Evolutionary conservation across 768 basidiomycete species (phyloP).

Genomic region (Leccinum longicurvipes): DNA sequence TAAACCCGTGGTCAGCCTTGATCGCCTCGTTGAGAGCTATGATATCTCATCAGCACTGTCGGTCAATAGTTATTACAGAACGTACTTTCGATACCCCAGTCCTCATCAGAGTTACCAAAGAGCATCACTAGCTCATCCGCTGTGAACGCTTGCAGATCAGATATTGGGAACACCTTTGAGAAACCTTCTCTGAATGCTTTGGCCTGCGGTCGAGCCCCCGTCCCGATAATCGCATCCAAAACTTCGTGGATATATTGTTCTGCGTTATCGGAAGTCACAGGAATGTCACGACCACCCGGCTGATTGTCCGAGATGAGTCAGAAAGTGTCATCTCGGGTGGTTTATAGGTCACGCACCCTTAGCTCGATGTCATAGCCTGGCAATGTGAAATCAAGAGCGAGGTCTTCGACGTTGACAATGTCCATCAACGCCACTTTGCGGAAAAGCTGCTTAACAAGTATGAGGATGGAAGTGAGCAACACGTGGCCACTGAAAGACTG

Average conservation of each 20-base stretch:
- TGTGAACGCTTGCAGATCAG: conserved; percentile 88
- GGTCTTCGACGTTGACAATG: conserved; percentile 73
- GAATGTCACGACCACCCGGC: conserved; percentile 75
- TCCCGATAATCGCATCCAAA: conserved; percentile 82
- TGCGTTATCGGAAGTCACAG: conserved; percentile 85
- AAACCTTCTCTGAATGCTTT: conserved; percentile 93
- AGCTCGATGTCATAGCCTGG: conserved; percentile 96
- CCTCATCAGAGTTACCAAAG: conserved; percentile 96
- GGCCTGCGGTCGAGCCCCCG: conserved; percentile 74
- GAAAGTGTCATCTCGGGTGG: background rate
- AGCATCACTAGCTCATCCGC: conserved; percentile 94
- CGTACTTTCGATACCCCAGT: conserved; percentile 92
- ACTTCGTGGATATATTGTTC: conserved; percentile 88
- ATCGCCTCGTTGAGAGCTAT: conserved; percentile 83
- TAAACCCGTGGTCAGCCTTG: conserved; percentile 98
- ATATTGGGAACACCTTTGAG: conserved; percentile 92
- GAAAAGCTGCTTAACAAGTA: conserved; percentile 37
- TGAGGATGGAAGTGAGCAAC: background rate
- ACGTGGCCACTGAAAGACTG: conserved; percentile 2
- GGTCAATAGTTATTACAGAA: conserved; percentile 3
- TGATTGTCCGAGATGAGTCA: conserved; percentile 27
- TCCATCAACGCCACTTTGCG: conserved; percentile 58
- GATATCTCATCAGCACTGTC: conserved; percentile 1
- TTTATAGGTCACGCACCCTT: conserved; percentile 46
- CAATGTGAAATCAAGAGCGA: conserved; percentile 93